phyloP scores from a whole-genome alignment of 2,329 filamentous ascomycete genomes.

The Fusarium brachygibbosum region DNA sequence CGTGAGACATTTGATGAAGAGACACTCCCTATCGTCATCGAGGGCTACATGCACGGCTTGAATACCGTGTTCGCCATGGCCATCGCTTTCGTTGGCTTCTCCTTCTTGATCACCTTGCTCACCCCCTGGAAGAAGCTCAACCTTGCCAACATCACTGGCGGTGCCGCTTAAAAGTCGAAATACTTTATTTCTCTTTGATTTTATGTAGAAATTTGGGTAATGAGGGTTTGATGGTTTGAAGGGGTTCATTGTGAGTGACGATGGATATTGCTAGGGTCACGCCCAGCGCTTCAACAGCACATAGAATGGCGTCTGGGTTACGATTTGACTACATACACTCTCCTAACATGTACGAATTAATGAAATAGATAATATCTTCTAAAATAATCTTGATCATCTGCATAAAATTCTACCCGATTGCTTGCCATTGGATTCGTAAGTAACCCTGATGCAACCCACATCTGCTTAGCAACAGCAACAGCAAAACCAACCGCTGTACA shows the following conservation, averaged over 20 bases:
- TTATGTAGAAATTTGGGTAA: background rate
- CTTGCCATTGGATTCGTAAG: too few relatives aligned
- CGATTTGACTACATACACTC: conserved; percentile 11
- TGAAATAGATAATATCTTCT: conserved; percentile 17
- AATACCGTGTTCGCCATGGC: conserved; percentile 73
- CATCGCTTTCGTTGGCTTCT: conserved; percentile 61
- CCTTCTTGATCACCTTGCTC: conserved; percentile 53
- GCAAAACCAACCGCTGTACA: too few relatives aligned
- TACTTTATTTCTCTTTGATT: background rate
- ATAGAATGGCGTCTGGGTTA: conserved; percentile 30
- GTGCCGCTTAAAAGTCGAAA: conserved; percentile 47
- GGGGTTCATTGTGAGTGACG: background rate
- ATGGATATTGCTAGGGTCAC: background rate
- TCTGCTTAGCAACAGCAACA: too few relatives aligned
- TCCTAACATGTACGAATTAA: conserved; percentile 26
- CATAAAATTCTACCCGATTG: too few relatives aligned
- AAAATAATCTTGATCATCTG: background rate
- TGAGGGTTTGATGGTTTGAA: background rate
- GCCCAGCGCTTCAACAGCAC: background rate
- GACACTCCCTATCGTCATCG: conserved; percentile 67
- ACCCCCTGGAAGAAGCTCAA: conserved; percentile 58
- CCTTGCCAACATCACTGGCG: conserved; percentile 48
- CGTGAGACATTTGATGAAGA: conserved; percentile 62
- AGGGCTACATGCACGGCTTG: conserved; percentile 73
- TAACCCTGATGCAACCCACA: too few relatives aligned